Base-by-base conservation (phyloP, 352 stramenopile species). In the Phytophthora pistaciae region DNA sequence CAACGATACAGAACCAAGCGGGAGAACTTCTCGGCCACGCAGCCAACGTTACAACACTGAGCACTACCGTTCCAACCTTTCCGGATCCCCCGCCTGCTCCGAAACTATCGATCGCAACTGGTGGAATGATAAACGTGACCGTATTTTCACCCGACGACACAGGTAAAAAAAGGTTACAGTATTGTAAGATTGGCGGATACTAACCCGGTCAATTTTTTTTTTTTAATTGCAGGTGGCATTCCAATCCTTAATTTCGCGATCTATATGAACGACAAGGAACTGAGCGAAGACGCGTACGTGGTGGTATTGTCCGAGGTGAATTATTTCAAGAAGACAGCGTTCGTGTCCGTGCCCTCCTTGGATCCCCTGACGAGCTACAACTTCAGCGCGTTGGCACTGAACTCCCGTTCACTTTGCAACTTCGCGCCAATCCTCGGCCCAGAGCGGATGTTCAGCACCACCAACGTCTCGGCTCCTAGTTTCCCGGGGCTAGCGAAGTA, bases 201-300 rank as follows among this genome's bases (percentile, higher is more conserved):
- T 76, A 33, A 73, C 20, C 1, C 56, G 2, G 20, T 40, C 1
- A 29, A 21, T 33, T 7, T 57, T 16, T 50, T 50, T 23, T 8
- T 54, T 7, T 50, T 50, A 23, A 20, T 46, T 36, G 23, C 59
- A 76, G 83, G 85, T n/a, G 85, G 85, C 0, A 66, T 90, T 5
- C 72, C 70, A 0, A 82, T 93, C 16, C 65, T 68, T 9, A 66
- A 71, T 16, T 93, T 87, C 58, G 69, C 61, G 3, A 68, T 92
- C 1, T 75, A 72, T 14, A 63, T 80, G 55, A 77, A 91, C 33
- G 79, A 74, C 16, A 14, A 64, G 7, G 33, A 68, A 16, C 56
- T 79, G n/a, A 52, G 74, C 5, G 31, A 56, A 55, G 53, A 73
- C n/a, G 58, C 29, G 8, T 76, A 72, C 23, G 14, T 56, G 27